Percentiles rank a stretch among this genome's conserved stretches.
phyloP scores from a whole-genome alignment of 208 protist species.

The Wallacemonas sp. region DNA sequence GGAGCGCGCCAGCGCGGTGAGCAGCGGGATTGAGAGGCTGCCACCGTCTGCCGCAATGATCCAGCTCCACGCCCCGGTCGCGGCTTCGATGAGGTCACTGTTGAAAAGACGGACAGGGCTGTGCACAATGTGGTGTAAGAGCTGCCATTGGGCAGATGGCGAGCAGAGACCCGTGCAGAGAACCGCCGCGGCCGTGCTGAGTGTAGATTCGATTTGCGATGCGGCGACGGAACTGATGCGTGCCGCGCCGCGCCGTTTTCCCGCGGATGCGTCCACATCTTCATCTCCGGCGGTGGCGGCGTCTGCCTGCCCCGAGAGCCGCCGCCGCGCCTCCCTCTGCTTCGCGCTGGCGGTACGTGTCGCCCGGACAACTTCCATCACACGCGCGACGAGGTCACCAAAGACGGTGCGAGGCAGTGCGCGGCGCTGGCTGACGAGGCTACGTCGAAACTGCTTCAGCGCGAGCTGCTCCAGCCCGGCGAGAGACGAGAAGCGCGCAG shows the following conservation, averaged over 20 bases:
- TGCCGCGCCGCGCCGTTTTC: too few relatives aligned
- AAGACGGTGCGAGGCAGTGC: slow-evolving; percentile 8
- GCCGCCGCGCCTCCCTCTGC: too few relatives aligned
- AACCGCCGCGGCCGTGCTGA: slow-evolving; percentile 53
- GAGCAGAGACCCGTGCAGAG: slow-evolving; percentile 32
- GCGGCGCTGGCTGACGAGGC: slow-evolving; percentile 9
- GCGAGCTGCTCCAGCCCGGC: slow-evolving; percentile 36
- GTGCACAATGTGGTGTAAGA: slow-evolving; percentile 70
- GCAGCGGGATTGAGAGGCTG: slow-evolving; percentile 47
- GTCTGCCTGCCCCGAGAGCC: too few relatives aligned
- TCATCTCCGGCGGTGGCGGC: too few relatives aligned
- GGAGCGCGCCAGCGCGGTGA: slow-evolving; percentile 58
- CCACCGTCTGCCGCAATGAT: slow-evolving; percentile 55
- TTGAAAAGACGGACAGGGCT: slow-evolving; percentile 62
- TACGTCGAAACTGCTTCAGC: slow-evolving; percentile 32
- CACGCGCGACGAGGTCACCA: not conserved
- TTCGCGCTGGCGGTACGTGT: slow-evolving; percentile 19
- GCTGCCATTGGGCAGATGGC: slow-evolving; percentile 31
- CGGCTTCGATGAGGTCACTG: slow-evolving; percentile 48
- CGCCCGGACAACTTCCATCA: not conserved
- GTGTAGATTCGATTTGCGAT: slow-evolving; percentile 27
- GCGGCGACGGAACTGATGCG: not conserved
- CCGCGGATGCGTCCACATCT: too few relatives aligned
- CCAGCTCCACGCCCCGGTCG: slow-evolving; percentile 71
- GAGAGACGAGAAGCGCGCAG: slow-evolving; percentile 30